Base-by-base conservation (phyloP, 345 rosid genomes). In the Camelina sativa region DNA sequence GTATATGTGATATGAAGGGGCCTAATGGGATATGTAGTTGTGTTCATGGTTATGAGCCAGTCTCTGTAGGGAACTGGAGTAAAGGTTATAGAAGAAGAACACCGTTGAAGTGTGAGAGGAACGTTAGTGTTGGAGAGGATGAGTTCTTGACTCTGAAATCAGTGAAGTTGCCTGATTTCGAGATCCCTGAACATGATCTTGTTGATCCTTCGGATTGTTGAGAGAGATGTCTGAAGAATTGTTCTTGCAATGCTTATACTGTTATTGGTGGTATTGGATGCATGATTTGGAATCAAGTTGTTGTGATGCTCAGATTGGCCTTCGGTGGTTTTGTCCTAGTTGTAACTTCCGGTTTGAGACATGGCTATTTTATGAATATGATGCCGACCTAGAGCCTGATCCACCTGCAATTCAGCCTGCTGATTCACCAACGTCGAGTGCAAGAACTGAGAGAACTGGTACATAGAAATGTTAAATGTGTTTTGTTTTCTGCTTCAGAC, bases 221-320 rank as follows among this genome's bases (percentile, higher is more conserved):
- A 40, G 40, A 41, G 6, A 55, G 65, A 47, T 87, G 95, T 77
- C 62, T 79, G 64, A 62, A 12, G 6, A 82, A 85, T 51, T 86
- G 90, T 68, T 82, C 87, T 10, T 88, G 86, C n/a, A 28, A 5
- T 13, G 91, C 91, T 56, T 85, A 79, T 78, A 74, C 84, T 40
- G 19, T 77, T 67, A 70, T 76, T 61, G 12, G 8, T 60, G 87
- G 83, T 8, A 75, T 86, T 16, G 82, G 88, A 5, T 88, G 88
- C 44, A 78, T 84, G 86, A 67, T 67, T 0, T 84, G 92, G 92
- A 73, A 60, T 7, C 74, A 55, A 66, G 73, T 0, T 82, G 83
- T 61, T 83, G 85, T 63, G 7, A 11, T 22, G 50, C 13, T 38
- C 15, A 16, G 72, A 16, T 6, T 25, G 89, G 87, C 51, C 69